Conservation (phyloP, 176 grass and related monocot species). For the Aegilops bicornis region DNA sequence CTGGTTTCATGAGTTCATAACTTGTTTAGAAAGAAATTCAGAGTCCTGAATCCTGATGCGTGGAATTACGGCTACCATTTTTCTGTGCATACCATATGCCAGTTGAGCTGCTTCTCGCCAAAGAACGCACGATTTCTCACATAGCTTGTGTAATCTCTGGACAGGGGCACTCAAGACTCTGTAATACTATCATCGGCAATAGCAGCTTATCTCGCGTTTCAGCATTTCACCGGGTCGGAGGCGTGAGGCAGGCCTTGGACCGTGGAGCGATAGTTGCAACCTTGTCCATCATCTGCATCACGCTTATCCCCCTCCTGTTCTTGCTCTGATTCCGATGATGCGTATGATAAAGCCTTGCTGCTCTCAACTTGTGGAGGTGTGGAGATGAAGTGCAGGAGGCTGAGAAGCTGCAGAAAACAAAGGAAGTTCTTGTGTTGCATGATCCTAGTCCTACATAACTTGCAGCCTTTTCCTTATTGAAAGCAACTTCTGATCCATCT, state of each 20-base stretch:
- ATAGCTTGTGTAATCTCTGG: background rate
- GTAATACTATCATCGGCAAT: slow-evolving; percentile 47
- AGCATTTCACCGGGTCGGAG: slow-evolving; percentile 56
- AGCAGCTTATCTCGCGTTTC: slow-evolving; percentile 50
- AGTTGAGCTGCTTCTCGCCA: background rate
- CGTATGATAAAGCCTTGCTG: background rate
- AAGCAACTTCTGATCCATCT: background rate
- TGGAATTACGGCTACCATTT: background rate
- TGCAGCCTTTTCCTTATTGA: background rate
- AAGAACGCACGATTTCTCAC: background rate
- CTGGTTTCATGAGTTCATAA: background rate
- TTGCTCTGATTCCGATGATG: slow-evolving; percentile 30
- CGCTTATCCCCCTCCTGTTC: slow-evolving; percentile 29
- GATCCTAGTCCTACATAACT: too few relatives aligned
- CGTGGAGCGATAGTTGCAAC: slow-evolving; percentile 49
- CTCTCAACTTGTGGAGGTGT: background rate
- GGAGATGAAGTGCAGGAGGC: background rate
- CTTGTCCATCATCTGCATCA: slow-evolving; percentile 45
- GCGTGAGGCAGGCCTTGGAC: slow-evolving; percentile 46
- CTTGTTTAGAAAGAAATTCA: background rate
- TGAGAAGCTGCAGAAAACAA: background rate
- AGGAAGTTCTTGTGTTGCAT: background rate
- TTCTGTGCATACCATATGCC: background rate
- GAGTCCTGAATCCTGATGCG: background rate
- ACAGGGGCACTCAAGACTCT: slow-evolving; percentile 56